Evolutionary conservation across 768 basidiomycete species (phyloP), one percentile per base, ranked within the genome.

Genomic region (Thelephora aurantiotincta): DNA sequence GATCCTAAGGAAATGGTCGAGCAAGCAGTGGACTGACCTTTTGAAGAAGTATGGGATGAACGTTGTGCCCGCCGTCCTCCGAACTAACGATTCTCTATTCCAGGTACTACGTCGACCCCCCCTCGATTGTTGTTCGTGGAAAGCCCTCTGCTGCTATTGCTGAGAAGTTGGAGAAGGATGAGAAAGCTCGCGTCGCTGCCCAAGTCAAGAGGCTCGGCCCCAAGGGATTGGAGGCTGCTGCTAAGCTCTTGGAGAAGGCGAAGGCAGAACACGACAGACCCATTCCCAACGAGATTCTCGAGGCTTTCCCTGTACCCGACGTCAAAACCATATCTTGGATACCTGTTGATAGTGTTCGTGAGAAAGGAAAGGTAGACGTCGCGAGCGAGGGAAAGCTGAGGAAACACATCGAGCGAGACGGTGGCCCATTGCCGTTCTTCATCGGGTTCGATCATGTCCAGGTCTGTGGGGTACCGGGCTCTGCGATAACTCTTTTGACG

Each of bases 261-360:
- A 94, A 97, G 65, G 73, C 74, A 18, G 87, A 92, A 58, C 86
- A 98, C 58, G 86, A 86, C 49, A 66, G 65, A 50, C 78, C 82
- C 12, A 90, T 97, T 36, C 94, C 96, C 2, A 66, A 69, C 12
- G 79, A 87, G 20, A 71, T 97, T 50, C 63, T 99, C 33, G 82
- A 78, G 2, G 69, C 74, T 12, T 98, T 98, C 72, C 83, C 82
- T n/a, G 78, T 97, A 22, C 94, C 93, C 0, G 77, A 86, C 55
- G 88, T 94, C 35, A 82, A 82, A 59, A 83, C 75, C 50, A 93
- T 99, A 54, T 78, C 83, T 6, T 98, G 93, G 90, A 91, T 98
- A 48, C 80, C 85, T 2, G 77, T 80, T 12, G 68, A 79, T 54
- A 81, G 71, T 23, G 60, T 67, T 34, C 82, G 84, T 60, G 81